Evolutionary conservation across 441 rosid genomes (phyloP), one percentile per base, ranked within the genome.

Genomic region (Gossypium schwendimanii): DNA sequence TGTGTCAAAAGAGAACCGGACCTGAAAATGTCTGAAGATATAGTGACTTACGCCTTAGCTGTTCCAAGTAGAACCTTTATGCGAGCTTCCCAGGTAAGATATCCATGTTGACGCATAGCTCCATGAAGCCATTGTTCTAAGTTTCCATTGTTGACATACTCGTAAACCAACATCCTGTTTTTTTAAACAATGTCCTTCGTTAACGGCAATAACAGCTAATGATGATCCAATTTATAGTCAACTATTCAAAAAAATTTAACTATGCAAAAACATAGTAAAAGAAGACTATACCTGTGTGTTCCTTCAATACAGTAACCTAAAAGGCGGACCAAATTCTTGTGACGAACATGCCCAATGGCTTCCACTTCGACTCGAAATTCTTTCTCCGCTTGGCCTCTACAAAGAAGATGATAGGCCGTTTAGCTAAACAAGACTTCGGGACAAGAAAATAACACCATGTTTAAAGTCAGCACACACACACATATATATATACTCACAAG

Each of bases 51-150:
- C 98, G 98, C 99, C 84, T 89, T 94, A 67, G 99, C 96, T 50
- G 99, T 94, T 83, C 99, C 93, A 12, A 84, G 87, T 11, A 91
- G 90, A 82, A 89, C 79, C 75, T 94, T 94, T 83, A 85, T 82
- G 61, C 99, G 93, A 52, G 98, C 98, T 82, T 91, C 99, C 99
- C 98, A 94, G 73, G 97, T 92, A 63, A 94, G 87, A 79, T 86
- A 91, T 61, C 99, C 96, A 33, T 89, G 92, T 49, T 91, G 94
- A 23, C 86, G 87, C 97, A 91, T 85, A 69, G 90, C 99, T 58
- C 99, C 98, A 68, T 91, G 99, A 72, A 92, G 98, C 99, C 99
- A 94, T 74, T 92, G 96, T 84, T 94, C 99, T 54, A 94, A 84
- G 83, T 94, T 94, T 61, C 98, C 98, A 65, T 89, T 94, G 86